phyloP scores from a whole-genome alignment of 495 filamentous ascomycete genomes.

The Hypoxylon subgilvum region DNA sequence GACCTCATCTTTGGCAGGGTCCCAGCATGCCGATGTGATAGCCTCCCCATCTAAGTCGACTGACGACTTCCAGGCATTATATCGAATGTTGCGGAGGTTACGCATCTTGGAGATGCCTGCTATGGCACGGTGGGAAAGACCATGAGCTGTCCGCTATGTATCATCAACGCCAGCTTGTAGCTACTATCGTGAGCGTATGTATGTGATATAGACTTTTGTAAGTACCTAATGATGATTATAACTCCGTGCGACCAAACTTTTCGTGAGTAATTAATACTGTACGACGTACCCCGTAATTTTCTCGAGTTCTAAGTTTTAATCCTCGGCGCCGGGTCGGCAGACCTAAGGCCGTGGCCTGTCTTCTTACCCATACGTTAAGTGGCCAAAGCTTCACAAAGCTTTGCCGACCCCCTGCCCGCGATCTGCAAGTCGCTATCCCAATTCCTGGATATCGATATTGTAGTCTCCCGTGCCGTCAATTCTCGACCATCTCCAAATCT shows the following conservation, averaged over 20 bases:
- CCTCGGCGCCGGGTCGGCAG: conserved; percentile 20
- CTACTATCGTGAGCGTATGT: conserved; percentile 3
- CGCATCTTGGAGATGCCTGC: conserved; percentile 63
- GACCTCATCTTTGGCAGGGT: conserved; percentile 70
- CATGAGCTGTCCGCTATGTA: neutral
- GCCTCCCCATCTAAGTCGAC: conserved; percentile 39
- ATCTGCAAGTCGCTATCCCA: conserved; percentile 26
- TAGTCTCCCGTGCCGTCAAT: neutral
- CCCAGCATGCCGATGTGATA: conserved; percentile 78
- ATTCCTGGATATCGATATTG: conserved; percentile 22
- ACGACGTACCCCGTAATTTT: neutral
- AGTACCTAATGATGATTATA: conserved; percentile 21
- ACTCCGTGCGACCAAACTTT: conserved; percentile 28
- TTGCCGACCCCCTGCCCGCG: conserved; percentile 15
- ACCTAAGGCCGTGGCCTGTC: conserved; percentile 13
- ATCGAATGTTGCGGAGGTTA: conserved; percentile 75
- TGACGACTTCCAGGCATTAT: conserved; percentile 62
- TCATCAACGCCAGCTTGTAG: neutral
- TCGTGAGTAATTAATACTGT: conserved; percentile 17
- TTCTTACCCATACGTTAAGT: conserved; percentile 18
- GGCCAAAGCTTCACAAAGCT: conserved; percentile 30
- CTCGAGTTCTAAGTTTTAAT: conserved; percentile 4
- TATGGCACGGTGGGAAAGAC: neutral
- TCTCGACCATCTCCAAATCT: neutral
- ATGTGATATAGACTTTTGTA: conserved; percentile 21